Base-by-base conservation (phyloP, 169 alveolate genomes). In the Plasmodium gaboni region DNA sequence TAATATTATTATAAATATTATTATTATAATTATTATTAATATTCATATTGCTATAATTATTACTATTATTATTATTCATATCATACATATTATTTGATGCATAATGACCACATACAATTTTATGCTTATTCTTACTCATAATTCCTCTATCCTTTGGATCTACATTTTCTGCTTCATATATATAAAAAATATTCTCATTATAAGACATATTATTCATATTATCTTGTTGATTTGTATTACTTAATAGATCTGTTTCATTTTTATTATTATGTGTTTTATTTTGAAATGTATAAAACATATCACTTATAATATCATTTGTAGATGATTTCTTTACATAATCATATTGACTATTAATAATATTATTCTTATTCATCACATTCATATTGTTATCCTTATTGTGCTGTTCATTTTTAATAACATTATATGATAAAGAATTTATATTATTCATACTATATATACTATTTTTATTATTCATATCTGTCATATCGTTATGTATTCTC, bases 141-240 rank as follows among this genome's bases (percentile, higher is more conserved):
- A 86, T 86, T 86, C 92, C 92, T 59, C 92, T 69, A 50, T 86
- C 92, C n/a, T 71, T 86, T 8, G 92, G 92, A 22, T 86, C 92
- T 15, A 51, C 61, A 59, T 86, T 69, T 71, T 86, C 92, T 5
- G 87, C 92, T 53, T 86, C 92, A 53, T 86, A 86, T 28, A 86
- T 86, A 55, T 69, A 86, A 71, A 86, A 86, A 9, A 48, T 65
- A 2, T 86, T 87, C 4, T 28, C 70, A 28, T 19, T 68, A 22
- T 26, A 68, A 32, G 72, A 26, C 17, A 28, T 24, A n/a, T 61
- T 42, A 10, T 59, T 72, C 1, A 42, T 46, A 46, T 57, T 51
- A 8, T 19, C 46, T 15, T 15, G 19, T 50, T 22, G 0, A 70
- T 70, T 70, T 13, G 24, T 65, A n/a, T 28, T 28, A 65, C 9